Base-by-base conservation (phyloP, 1,284 basidiomycete species). In the Apiotrichum domesticum region DNA sequence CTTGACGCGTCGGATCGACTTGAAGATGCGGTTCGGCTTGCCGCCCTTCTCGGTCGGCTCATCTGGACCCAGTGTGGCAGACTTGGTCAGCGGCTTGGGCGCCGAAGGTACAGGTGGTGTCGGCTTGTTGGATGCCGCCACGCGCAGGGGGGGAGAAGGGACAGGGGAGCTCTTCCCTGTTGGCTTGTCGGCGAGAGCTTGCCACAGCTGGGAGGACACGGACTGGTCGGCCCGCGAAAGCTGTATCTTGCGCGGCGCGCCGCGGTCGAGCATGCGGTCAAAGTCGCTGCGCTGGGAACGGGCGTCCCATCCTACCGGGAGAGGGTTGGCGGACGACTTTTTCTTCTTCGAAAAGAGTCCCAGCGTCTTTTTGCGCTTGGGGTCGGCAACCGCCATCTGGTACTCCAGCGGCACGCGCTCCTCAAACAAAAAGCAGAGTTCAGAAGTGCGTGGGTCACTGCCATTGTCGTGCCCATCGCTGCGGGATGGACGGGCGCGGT, bases 391-490 rank as follows among this genome's bases (percentile, higher is more conserved):
- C 57, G 87, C 85, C 56, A 87, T 83, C 37, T 89, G 83, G 66
- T 93, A 93, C 66, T 92, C 88, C 49, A 85, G 76, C 4, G 90
- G 90, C 4, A 94, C 87, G 57, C 88, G 88, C 68, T 93, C 90
- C 74, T 94, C 90, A 65, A 89, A 91, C 6, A 94, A 79, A 53
- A 92, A 82, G 46, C 88, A 80, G 0, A 84, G 81, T 0, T 81
- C 77, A 10, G 80, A 74, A 1, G 79, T 82, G 14, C 84, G 80
- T 0, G 83, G 84, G 64, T 86, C 85, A 6, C 57, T 62, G 44
- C 64, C 59, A 2, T 42, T 46, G 9, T 49, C 59, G 34, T 57
- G 47, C 66, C 59, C 69, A n/a, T 66, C 57, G 13, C 59, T 50
- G 21, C 56, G 53, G 7, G 54, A 56, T 2, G 72, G 66, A 34